Evolutionary conservation across 805 yeast genomes (phyloP), one percentile per base, ranked within the genome.

Genomic region (Teunomyces pallodes): DNA sequence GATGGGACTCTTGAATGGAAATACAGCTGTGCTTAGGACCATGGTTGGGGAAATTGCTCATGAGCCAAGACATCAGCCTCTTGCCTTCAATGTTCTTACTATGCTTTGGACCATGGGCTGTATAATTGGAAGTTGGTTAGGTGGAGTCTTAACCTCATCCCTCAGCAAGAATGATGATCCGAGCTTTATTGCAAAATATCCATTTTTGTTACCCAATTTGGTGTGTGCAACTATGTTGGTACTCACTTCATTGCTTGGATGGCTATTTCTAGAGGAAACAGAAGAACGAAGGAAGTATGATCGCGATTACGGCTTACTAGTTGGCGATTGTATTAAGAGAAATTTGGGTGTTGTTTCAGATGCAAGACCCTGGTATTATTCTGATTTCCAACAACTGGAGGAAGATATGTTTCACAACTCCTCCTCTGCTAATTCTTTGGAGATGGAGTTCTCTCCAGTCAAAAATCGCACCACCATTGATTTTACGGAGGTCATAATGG

Each of bases 11-110:
- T 63, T 83, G 39, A 83, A 83, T 57, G 88, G 87, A 5, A 83
- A 83, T 58, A 79, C 81, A 6, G 82, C 84, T 0, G 86, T 83
- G n/a, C 58, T 83, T 30, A 66, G 88, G 59, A 83, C 88, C 0
- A 65, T 75, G 45, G 69, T 83, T 40, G 88, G 87, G 3, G 89
- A 83, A 57, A 62, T 81, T 12, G 84, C 85, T 3, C 61, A 65
- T 5, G 78, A 82, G 48, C 68, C 80, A 45, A 67, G 71, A 30
- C 87, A 83, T 57, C 86, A 83, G 60, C 84, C 85, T 7, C 47
- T 82, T 9, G 87, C 87, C 1, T 82, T 83, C 55, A 74, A 82
- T 36, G 76, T 80, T 2, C 69, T 83, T 62, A 87, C 89, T 0
- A 60, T 83, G 33, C 64, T 83, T 10, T 83, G 81, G 76, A 83